Percentiles rank a stretch among this genome's conserved stretches.
phyloP scores from a whole-genome alignment of 495 filamentous ascomycete genomes.

The Eremomyces bilateralis region DNA sequence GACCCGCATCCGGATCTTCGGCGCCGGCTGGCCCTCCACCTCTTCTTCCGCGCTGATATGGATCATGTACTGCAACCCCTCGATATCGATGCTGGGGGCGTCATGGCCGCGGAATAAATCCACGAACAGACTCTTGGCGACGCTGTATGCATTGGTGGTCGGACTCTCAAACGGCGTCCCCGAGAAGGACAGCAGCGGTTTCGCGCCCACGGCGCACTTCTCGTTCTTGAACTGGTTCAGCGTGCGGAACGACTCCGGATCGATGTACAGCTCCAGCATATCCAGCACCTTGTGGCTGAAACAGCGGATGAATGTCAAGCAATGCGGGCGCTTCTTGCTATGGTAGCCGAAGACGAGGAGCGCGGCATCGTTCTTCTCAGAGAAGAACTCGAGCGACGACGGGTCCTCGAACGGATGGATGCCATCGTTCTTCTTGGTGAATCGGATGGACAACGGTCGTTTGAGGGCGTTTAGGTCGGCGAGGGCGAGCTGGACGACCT shows the following conservation, averaged over 20 bases:
- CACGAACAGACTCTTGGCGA: slow-evolving; percentile 67
- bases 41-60: slow-evolving; percentile 56
- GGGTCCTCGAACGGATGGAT: slow-evolving; percentile 87
- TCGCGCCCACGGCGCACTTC: slow-evolving; percentile 61
- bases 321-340: slow-evolving; percentile 86
- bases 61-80: slow-evolving; percentile 78
- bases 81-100: slow-evolving; percentile 64
- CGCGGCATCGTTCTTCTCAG: slow-evolving; percentile 81
- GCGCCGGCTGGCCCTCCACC: slow-evolving; percentile 33
- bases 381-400: slow-evolving; percentile 73
- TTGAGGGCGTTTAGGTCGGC: slow-evolving; percentile 66
- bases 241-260: slow-evolving; percentile 39
- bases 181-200: slow-evolving; percentile 71
- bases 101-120: slow-evolving; percentile 77
- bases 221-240: slow-evolving; percentile 62
- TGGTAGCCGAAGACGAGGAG: slow-evolving; percentile 58
- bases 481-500: slow-evolving; percentile 55
- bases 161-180: slow-evolving; percentile 67
- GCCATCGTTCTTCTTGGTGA: slow-evolving; percentile 87
- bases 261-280: slow-evolving; percentile 73
- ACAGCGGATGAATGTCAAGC: slow-evolving; percentile 58
- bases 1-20: slow-evolving; percentile 58
- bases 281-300: slow-evolving; percentile 75
- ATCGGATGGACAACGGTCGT: slow-evolving; percentile 56
- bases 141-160: slow-evolving; percentile 47